These are phyloP conservation scores for Lactifluus piperatus DNA, from an alignment of 768 basidiomycete genomes.

Conservation along the genomic window DNA sequence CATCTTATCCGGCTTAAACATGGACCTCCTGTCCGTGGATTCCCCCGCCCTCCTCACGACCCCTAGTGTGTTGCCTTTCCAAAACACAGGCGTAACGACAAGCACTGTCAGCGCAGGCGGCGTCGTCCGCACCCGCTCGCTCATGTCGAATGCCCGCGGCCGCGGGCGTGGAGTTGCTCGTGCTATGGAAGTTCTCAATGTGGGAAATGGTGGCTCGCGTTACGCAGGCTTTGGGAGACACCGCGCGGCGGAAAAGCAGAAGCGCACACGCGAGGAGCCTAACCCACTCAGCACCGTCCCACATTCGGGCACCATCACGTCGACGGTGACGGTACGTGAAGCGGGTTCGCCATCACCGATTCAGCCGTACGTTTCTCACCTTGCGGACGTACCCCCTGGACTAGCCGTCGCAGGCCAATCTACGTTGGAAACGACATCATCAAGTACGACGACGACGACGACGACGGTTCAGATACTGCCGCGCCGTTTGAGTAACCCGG, in stretches of 20 bases:
- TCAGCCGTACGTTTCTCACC: background rate
- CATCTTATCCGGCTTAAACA: background rate
- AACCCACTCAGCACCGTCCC: too few relatives aligned
- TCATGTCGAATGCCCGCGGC: slow-evolving; percentile 8
- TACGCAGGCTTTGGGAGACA: background rate
- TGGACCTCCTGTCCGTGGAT: slow-evolving; percentile 9
- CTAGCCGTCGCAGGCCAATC: background rate
- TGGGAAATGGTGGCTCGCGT: background rate
- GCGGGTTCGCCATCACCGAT: background rate
- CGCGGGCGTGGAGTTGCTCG: slow-evolving; percentile 18
- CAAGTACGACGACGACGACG: background rate
- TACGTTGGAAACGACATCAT: background rate
- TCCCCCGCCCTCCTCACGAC: slow-evolving; percentile 18
- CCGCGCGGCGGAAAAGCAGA: background rate
- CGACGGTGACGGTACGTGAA: slow-evolving; percentile 3
- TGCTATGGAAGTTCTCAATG: slow-evolving; percentile 11
- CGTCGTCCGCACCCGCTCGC: slow-evolving; percentile 19
- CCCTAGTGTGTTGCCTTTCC: slow-evolving; percentile 15
- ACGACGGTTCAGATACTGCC: background rate
- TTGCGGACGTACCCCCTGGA: background rate
- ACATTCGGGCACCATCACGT: slow-evolving; percentile 1
- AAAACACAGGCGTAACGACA: slow-evolving; percentile 18
- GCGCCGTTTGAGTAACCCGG: background rate
- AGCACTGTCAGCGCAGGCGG: slow-evolving; percentile 18
- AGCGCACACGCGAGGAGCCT: slow-evolving; percentile 1